phyloP scores from a whole-genome alignment of 2,329 filamentous ascomycete genomes.

The Diaporthe sp. region DNA sequence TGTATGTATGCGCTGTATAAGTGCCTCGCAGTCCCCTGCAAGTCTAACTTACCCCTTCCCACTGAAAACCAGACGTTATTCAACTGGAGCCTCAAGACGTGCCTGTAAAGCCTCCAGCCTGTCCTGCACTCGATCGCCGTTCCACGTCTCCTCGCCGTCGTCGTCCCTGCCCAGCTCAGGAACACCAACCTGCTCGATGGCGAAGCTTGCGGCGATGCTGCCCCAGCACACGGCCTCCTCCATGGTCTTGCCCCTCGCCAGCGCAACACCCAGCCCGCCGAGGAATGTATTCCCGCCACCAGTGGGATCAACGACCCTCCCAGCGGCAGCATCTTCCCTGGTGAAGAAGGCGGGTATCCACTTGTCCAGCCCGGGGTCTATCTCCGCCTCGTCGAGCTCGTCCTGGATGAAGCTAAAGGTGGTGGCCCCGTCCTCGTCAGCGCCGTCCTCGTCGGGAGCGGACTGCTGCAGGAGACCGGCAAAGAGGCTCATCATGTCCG shows the following conservation, averaged over 20 bases:
- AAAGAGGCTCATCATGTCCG: slow-evolving; percentile 74
- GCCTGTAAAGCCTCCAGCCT: slow-evolving; percentile 66
- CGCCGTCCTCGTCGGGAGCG: slow-evolving; percentile 5
- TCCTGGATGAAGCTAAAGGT: slow-evolving; percentile 56
- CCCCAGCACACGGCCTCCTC: slow-evolving; percentile 84
- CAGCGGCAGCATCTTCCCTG: slow-evolving; percentile 44
- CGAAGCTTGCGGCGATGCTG: slow-evolving; percentile 88
- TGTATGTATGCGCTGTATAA: background rate
- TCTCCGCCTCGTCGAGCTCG: slow-evolving; percentile 66
- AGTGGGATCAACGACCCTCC: slow-evolving; percentile 87
- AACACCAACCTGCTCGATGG: slow-evolving; percentile 94
- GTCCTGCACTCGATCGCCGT: slow-evolving; percentile 67
- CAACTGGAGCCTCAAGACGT: slow-evolving; percentile 48
- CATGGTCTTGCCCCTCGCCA: slow-evolving; percentile 71
- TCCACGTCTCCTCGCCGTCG: slow-evolving; percentile 71
- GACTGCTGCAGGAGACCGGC: slow-evolving; percentile 65
- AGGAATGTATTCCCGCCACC: slow-evolving; percentile 95
- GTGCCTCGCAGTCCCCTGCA: background rate
- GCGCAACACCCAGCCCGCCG: slow-evolving; percentile 69
- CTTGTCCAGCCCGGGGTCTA: slow-evolving; percentile 75
- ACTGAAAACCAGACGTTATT: background rate
- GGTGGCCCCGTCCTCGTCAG: slow-evolving; percentile 56
- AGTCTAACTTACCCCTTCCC: background rate
- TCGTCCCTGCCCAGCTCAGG: slow-evolving; percentile 68
- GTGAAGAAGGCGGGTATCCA: slow-evolving; percentile 87